phyloP scores from a whole-genome alignment of 2,329 filamentous ascomycete genomes.

The Hymenoscyphus infarciens region DNA sequence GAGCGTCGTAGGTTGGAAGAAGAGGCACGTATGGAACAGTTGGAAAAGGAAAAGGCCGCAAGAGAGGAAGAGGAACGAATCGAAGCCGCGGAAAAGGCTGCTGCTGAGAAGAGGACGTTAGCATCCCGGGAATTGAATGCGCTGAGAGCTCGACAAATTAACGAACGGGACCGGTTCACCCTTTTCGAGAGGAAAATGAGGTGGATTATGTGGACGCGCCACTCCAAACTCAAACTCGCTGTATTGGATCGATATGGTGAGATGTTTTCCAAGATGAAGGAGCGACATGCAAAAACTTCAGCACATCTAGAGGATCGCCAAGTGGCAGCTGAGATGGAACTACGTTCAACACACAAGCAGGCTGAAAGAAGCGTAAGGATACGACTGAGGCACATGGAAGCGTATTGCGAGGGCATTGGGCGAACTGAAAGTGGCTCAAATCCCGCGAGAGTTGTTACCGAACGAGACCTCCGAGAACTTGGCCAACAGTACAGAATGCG shows the following conservation, averaged over 20 bases:
- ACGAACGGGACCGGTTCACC: conserved; percentile 51
- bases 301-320: conserved; percentile 58
- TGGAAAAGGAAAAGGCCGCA: conserved; percentile 45
- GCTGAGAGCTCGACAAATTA: conserved; percentile 44
- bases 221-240: conserved; percentile 46
- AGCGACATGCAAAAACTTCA: conserved; percentile 51
- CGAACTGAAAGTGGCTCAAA: conserved; percentile 39
- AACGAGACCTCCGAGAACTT: conserved; percentile 55
- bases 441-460: conserved; percentile 53
- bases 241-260: conserved; percentile 47
- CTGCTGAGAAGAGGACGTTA: conserved; percentile 46
- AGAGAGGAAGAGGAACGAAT: conserved; percentile 43
- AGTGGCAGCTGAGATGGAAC: conserved; percentile 59
- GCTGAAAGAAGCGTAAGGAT: conserved; percentile 54
- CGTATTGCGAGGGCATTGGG: conserved; percentile 56
- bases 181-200: conserved; percentile 47
- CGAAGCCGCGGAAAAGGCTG: conserved; percentile 41
- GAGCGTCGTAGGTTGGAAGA: conserved; percentile 49
- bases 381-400: conserved; percentile 63
- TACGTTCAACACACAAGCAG: conserved; percentile 51
- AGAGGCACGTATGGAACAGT: conserved; percentile 44
- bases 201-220: conserved; percentile 49
- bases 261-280: conserved; percentile 50
- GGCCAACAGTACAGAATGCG: conserved; percentile 58
- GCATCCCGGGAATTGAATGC: conserved; percentile 43